A percentile compares a stretch with the other conserved stretches of the same genome.
These are phyloP conservation scores for Cyclospora cayetanensis DNA, from an alignment of 169 alveolate species.

Conservation along the genomic window DNA sequence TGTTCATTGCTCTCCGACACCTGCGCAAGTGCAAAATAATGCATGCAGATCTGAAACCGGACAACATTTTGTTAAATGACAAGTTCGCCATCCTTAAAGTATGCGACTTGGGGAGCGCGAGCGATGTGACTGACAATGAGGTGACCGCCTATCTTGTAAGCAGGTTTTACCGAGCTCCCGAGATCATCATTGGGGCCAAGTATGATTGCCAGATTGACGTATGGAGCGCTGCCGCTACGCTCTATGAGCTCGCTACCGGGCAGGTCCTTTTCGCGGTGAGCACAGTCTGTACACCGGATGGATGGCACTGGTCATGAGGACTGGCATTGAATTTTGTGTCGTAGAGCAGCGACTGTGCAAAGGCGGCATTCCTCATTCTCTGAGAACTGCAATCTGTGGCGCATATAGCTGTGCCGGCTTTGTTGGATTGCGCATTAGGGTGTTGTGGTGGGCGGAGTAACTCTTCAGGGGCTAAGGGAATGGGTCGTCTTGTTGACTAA, in stretches of 20 bases:
- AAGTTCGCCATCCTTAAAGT: slow-evolving; percentile 89
- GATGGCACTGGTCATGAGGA: too few relatives aligned
- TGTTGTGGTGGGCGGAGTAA: too few relatives aligned
- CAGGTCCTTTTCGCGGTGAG: slow-evolving; percentile 93
- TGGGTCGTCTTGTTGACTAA: too few relatives aligned
- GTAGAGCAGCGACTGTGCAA: too few relatives aligned
- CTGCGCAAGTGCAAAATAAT: slow-evolving; percentile 82
- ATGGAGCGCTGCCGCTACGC: slow-evolving; percentile 97
- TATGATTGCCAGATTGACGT: slow-evolving; percentile 94
- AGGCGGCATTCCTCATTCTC: too few relatives aligned
- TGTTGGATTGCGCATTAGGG: too few relatives aligned
- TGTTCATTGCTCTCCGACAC: slow-evolving; percentile 87
- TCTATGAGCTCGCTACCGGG: slow-evolving; percentile 98
- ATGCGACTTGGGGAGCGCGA: slow-evolving; percentile 98
- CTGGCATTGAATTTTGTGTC: too few relatives aligned
- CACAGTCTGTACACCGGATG: too few relatives aligned
- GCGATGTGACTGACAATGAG: slow-evolving; percentile 88
- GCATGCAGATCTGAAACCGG: slow-evolving; percentile 95
- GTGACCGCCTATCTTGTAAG: slow-evolving; percentile 94
- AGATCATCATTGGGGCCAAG: slow-evolving; percentile 93
- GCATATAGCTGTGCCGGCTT: too few relatives aligned
- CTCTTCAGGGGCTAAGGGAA: too few relatives aligned
- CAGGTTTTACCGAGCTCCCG: slow-evolving; percentile 99
- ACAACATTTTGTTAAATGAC: slow-evolving; percentile 92
- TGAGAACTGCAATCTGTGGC: too few relatives aligned